phyloP scores from a whole-genome alignment of 257 asterid genomes.

The Echites panduratus region DNA sequence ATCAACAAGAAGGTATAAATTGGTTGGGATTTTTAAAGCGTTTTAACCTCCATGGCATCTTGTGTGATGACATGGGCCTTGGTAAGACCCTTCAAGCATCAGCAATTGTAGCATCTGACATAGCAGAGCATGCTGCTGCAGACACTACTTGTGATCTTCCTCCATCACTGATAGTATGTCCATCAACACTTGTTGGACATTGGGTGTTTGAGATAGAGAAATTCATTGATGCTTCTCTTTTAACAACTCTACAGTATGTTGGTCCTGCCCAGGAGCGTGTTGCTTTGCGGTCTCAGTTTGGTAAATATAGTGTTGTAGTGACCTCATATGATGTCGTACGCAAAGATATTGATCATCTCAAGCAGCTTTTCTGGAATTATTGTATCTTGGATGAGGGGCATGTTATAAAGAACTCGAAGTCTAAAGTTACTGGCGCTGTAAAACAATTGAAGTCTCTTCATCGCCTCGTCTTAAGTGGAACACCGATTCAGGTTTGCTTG shows the following conservation, averaged over 20 bases:
- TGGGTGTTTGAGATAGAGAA: constrained; percentile 99
- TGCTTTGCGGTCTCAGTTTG: constrained; percentile 58
- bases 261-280: constrained; percentile 94
- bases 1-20: constrained; percentile 99
- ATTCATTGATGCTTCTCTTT: constrained; percentile 84
- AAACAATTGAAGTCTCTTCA: constrained; percentile 92
- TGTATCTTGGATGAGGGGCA: constrained; percentile 98
- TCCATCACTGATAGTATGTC: constrained; percentile 89
- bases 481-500: constrained; percentile 87
- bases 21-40: constrained; percentile 95
- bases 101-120: constrained; percentile 87
- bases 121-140: constrained; percentile 75
- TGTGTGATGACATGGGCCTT: constrained; percentile 99
- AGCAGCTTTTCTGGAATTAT: constrained; percentile 74
- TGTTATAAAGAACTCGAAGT: constrained; percentile 83
- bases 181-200: constrained; percentile 98
- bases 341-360: constrained; percentile 80
- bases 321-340: constrained; percentile 95
- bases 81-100: constrained; percentile 99
- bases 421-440: constrained; percentile 89
- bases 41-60: constrained; percentile 92
- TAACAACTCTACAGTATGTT: constrained; percentile 84
- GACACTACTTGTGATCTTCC: constrained; percentile 46
- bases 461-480: constrained; percentile 96
- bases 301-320: constrained; percentile 71